A percentile compares a stretch with the other conserved stretches of the same genome.
Conservation (phyloP, 2,329 filamentous ascomycete genomes). For the Aspergillus pseudoglaucus region DNA sequence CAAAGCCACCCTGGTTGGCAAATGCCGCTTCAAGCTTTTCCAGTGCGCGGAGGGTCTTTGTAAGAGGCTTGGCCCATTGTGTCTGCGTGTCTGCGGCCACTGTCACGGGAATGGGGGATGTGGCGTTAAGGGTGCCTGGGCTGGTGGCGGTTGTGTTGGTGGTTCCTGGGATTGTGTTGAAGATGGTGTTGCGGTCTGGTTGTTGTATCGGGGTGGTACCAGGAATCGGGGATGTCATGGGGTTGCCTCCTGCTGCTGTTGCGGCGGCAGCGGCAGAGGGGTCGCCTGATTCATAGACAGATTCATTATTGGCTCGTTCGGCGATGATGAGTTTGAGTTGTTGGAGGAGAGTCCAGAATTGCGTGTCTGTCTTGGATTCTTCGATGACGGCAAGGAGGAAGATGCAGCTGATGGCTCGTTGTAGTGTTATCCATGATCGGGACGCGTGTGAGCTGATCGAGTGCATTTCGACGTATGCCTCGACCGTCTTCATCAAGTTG, state of each 20-base stretch:
- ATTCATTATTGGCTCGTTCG: conserved; percentile 34
- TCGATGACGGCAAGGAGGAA: conserved; percentile 43
- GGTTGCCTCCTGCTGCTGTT: conserved; percentile 1
- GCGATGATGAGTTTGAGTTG: conserved; percentile 40
- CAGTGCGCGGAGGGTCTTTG: conserved; percentile 40
- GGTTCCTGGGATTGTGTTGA: conserved; percentile 23
- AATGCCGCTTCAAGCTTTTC: conserved; percentile 41
- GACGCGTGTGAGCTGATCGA: conserved; percentile 36
- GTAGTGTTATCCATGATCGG: conserved; percentile 42
- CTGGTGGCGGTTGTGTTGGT: conserved; percentile 23
- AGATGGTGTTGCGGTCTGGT: conserved; percentile 4
- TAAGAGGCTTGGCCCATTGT: conserved; percentile 42
- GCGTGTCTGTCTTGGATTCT: conserved; percentile 37
- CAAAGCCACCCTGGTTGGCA: conserved; percentile 14
- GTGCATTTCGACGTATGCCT: conserved; percentile 54
- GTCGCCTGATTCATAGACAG: conserved; percentile 18
- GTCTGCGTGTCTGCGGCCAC: conserved; percentile 31
- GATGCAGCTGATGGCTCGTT: conserved; percentile 42
- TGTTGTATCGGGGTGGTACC: conserved; percentile 7
- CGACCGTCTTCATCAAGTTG: conserved; percentile 50
- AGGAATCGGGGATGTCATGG: conserved; percentile 14
- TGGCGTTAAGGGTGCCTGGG: conserved; percentile 19
- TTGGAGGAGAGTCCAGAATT: conserved; percentile 34
- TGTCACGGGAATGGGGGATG: conserved; percentile 21
- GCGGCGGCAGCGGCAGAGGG: conserved; percentile 6